A percentile compares a stretch with the other conserved stretches of the same genome.
Conservation (phyloP, 768 basidiomycete genomes). For the Termitomyces sp. region DNA sequence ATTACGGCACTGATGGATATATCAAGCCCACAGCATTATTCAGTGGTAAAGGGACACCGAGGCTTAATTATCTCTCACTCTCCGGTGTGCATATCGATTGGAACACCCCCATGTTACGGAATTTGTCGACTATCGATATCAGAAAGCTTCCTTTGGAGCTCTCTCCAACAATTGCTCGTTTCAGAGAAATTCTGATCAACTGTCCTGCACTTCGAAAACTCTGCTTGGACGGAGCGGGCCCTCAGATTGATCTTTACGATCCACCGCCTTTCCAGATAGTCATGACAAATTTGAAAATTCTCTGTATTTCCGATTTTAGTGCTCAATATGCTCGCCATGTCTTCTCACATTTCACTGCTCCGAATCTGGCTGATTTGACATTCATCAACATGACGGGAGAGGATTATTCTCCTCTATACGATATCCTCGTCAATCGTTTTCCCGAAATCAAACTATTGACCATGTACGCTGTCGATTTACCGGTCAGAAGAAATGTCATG, state of each 20-base stretch:
- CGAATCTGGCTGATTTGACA: slow-evolving; percentile 51
- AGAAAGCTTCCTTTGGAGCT: slow-evolving; percentile 51
- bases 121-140: slow-evolving; percentile 62
- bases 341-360: slow-evolving; percentile 46
- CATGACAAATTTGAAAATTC: slow-evolving; percentile 43
- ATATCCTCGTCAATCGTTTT: slow-evolving; percentile 40
- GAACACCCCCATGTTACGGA: slow-evolving; percentile 36
- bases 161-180: slow-evolving; percentile 43
- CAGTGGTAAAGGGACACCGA: slow-evolving; percentile 39
- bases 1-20: slow-evolving; percentile 29
- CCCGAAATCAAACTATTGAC: slow-evolving; percentile 51
- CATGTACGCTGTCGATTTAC: slow-evolving; percentile 38
- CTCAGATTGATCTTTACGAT: slow-evolving; percentile 27
- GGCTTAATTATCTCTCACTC: slow-evolving; percentile 46
- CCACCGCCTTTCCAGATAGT: slow-evolving; percentile 28
- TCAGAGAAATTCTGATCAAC: slow-evolving; percentile 44
- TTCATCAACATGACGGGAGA: slow-evolving; percentile 47
- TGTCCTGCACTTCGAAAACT: slow-evolving; percentile 51
- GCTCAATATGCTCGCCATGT: slow-evolving; percentile 41
- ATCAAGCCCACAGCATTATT: slow-evolving; percentile 37
- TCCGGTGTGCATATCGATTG: slow-evolving; percentile 63
- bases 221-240: slow-evolving; percentile 59
- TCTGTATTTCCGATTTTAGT: slow-evolving; percentile 55
- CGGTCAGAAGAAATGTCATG: slow-evolving; percentile 21
- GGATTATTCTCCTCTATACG: slow-evolving; percentile 47